Percentiles rank a stretch among this genome's conserved stretches.
Evolutionary conservation across 331 rosid genomes (phyloP).

Genomic region (Stylosanthes scabra): DNA sequence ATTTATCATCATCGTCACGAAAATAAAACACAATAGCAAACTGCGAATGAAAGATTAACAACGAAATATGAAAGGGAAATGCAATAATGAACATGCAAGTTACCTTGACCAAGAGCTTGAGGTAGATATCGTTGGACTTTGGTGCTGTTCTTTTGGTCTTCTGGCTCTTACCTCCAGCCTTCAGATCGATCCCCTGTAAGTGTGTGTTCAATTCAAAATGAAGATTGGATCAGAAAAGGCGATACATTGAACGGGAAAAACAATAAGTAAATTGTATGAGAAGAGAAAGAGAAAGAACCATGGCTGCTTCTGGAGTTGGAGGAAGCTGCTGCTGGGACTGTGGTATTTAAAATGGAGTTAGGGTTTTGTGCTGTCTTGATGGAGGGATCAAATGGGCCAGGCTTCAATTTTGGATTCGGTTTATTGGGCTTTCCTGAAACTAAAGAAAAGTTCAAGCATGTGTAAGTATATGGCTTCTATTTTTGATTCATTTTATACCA

Average conservation of each 20-base stretch:
- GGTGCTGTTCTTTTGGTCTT: constrained; percentile 87
- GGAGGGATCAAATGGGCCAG: neutral
- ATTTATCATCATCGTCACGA: constrained; percentile 43
- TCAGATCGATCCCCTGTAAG: constrained; percentile 83
- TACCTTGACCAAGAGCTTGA: constrained; percentile 62
- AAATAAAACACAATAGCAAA: neutral
- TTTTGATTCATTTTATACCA: too few species aligned
- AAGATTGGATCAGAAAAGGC: neutral
- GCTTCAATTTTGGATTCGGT: neutral
- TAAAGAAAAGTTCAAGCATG: neutral
- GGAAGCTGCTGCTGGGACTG: constrained; percentile 23
- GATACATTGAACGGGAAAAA: neutral
- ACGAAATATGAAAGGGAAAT: neutral
- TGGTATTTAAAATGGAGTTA: neutral
- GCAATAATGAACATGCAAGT: neutral
- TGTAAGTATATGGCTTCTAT: neutral
- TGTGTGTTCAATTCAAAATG: constrained; percentile 30
- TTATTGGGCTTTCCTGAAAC: neutral
- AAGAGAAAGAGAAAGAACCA: constrained; percentile 41
- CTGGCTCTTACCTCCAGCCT: constrained; percentile 92
- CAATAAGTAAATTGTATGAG: neutral
- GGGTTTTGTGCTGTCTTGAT: neutral
- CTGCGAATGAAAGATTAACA: neutral
- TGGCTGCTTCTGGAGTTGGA: constrained; percentile 38
- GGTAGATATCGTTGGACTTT: constrained; percentile 88